Base-by-base conservation (phyloP, 2,329 filamentous ascomycete genomes). In the Polychaeton citri region DNA sequence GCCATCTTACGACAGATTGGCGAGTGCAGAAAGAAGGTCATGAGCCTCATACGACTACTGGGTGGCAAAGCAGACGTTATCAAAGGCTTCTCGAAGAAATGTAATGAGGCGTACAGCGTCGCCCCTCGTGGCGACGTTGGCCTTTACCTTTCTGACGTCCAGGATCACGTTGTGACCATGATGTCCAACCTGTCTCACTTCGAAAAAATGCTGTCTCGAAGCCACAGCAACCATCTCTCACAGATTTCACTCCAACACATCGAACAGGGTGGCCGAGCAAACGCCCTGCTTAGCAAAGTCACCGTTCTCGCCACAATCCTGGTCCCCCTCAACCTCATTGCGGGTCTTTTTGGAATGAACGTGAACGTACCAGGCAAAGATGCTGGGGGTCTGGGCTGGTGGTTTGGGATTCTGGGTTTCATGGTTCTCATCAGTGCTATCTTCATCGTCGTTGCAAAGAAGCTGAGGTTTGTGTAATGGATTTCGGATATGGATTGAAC, bases 121-220 rank as follows among this genome's bases (percentile, higher is more conserved):
- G 94, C 90, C 1, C 90, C 90, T 5, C 82, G 87, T 33, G 90
- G 90, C 64, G 90, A 98, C 54, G 94, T 98, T 46, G 90, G 87
- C 16, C 74, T 98, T 51, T 98, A 98, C 55, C 73, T 98, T 21
- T 85, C 85, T 52, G 90, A 98, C 62, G 95, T 98, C 45, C 90
- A 98, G 61, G 90, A 98, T 62, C 90, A 98, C 71, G 88, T 98
- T 36, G 85, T 98, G 40, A 98, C 90, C 32, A 96, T 96, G 88
- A 93, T 94, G 73, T 90, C 83, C 48, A 98, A 93, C 60, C 62
- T 98, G 49, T 77, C 77, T 1, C 90, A 98, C 57, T 95, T 94
- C 49, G 90, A 98, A 59, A 96, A 96, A 69, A 95, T 98, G 72
- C 72, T 98, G 34, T 87, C 81, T 19, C 81, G 90, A 16, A 82